Evolutionary conservation across 768 basidiomycete genomes (phyloP).

Genomic region (Erythrobasidium yunnanense): DNA sequence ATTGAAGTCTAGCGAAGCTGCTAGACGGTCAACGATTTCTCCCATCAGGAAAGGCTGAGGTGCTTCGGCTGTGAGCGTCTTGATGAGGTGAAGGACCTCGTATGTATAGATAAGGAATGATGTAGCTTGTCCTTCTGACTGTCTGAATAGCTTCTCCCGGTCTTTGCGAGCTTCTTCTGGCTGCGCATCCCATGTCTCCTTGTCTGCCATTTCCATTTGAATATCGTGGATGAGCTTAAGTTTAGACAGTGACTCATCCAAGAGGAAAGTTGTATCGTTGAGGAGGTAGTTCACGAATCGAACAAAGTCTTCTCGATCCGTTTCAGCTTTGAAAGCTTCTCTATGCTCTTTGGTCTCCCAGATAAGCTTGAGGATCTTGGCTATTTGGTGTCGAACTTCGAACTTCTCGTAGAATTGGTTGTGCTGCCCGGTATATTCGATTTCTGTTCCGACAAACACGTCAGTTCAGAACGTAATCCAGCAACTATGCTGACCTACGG

Average conservation of each 20-base stretch:
- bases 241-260: constrained; percentile 88
- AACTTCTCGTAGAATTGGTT: constrained; percentile 95
- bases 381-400: constrained; percentile 47
- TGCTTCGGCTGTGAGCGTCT: constrained; percentile 81
- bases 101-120: constrained; percentile 76
- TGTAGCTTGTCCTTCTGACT: constrained; percentile 71
- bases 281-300: constrained; percentile 95
- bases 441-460: constrained; percentile 66
- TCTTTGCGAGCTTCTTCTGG: constrained; percentile 69
- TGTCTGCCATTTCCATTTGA: constrained; percentile 71
- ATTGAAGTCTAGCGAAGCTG: constrained; percentile 94
- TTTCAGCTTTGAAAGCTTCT: constrained; percentile 68
- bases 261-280: constrained; percentile 95
- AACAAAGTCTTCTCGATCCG: constrained; percentile 78
- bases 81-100: constrained; percentile 79
- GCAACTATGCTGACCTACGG: constrained; percentile 48
- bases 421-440: constrained; percentile 92
- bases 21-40: constrained; percentile 87
- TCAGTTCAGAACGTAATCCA: too few relatives aligned
- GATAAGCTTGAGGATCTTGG: constrained; percentile 72
- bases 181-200: constrained; percentile 56
- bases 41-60: constrained; percentile 88
- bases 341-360: constrained; percentile 86
- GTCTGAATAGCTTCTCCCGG: constrained; percentile 61
- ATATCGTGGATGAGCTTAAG: constrained; percentile 78